phyloP scores from a whole-genome alignment of 2,329 filamentous ascomycete genomes.

The Saccharata proteae region DNA sequence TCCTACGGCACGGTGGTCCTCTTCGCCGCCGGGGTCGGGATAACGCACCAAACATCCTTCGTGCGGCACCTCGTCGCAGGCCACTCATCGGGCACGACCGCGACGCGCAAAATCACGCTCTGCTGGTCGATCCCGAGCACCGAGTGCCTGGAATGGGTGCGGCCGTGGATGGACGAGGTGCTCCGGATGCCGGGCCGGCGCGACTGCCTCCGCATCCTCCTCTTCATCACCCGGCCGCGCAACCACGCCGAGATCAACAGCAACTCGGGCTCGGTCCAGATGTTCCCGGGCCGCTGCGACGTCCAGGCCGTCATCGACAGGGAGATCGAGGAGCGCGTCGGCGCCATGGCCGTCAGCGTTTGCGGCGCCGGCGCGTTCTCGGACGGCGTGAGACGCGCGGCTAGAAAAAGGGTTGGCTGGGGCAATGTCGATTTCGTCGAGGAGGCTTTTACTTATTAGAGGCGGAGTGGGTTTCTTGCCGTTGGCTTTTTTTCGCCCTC shows the following conservation, averaged over 20 bases:
- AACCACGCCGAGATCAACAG: constrained; percentile 41
- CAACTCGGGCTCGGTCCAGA: constrained; percentile 47
- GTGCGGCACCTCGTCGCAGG: constrained; percentile 60
- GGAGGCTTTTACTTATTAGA: constrained; percentile 52
- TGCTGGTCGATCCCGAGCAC: constrained; percentile 71
- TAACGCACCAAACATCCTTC: constrained; percentile 68
- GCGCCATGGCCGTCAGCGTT: constrained; percentile 49
- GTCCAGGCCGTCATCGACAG: constrained; percentile 44
- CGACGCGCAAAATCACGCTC: constrained; percentile 58
- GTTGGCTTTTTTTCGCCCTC: too few species aligned
- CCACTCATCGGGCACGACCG: constrained; percentile 55
- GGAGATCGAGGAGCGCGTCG: constrained; percentile 42
- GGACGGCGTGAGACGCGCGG: constrained; percentile 46
- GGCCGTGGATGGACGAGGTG: constrained; percentile 53
- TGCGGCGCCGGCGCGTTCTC: constrained; percentile 53
- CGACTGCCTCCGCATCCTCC: constrained; percentile 46
- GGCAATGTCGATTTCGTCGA: constrained; percentile 50
- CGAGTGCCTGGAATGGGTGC: constrained; percentile 52
- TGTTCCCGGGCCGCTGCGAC: constrained; percentile 48
- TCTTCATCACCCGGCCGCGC: constrained; percentile 52
- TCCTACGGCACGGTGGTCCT: constrained; percentile 70
- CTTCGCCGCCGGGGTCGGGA: constrained; percentile 69
- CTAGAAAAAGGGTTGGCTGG: constrained; percentile 38
- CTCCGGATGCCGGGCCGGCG: constrained; percentile 46
- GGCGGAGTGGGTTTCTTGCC: background rate